Percentiles rank a stretch among this genome's conserved stretches.
Conservation (phyloP, 2,329 filamentous ascomycete species). For the Didymella keratinophila region DNA sequence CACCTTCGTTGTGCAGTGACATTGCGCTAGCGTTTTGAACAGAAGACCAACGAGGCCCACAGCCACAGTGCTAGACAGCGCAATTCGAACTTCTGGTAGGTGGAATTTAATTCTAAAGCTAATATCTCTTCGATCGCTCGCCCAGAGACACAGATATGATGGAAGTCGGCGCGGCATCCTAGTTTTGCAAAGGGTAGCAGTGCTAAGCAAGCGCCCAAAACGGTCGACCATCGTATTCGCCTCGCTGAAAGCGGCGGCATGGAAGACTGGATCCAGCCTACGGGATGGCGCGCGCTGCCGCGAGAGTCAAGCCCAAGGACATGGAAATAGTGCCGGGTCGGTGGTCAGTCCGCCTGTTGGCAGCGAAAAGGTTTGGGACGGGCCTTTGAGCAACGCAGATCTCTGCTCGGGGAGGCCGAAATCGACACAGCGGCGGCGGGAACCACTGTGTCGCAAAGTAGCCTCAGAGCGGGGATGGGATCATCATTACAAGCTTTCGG, state of each 20-base stretch:
- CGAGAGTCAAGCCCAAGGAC: conserved; percentile 2
- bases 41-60: not conserved
- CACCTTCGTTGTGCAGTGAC: not conserved
- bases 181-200: not conserved
- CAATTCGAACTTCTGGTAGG: not conserved
- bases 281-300: conserved; percentile 17
- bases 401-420: conserved; percentile 16
- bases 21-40: not conserved
- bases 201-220: conserved; percentile 16
- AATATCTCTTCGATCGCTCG: not conserved
- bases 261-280: not conserved
- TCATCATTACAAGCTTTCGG: conserved; percentile 9
- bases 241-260: conserved; percentile 11
- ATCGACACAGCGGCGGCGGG: conserved; percentile 10
- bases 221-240: conserved; percentile 11
- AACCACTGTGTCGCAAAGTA: not conserved
- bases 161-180: not conserved
- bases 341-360: not conserved
- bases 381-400: conserved; percentile 5
- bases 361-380: conserved; percentile 1
- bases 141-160: not conserved
- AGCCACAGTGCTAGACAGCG: conserved; percentile 14
- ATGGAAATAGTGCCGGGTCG: conserved; percentile 1
- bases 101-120: not conserved
- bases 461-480: conserved; percentile 5